Base-by-base conservation (phyloP, 371 early-diverging fungal genomes). In the Haplosporangium sp. region DNA sequence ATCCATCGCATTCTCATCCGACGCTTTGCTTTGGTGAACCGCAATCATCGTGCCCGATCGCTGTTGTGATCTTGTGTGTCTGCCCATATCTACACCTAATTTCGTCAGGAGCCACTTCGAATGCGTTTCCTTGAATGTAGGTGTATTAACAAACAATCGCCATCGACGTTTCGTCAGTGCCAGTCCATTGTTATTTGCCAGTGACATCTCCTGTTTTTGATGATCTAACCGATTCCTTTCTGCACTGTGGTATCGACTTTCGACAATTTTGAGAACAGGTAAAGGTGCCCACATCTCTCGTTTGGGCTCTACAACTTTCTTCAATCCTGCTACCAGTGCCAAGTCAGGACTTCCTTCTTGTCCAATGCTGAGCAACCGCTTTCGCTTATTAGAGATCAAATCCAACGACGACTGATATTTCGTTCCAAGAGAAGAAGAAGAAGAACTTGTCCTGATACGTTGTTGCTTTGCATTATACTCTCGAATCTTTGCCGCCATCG, bases 51-150 rank as follows among this genome's bases (percentile, higher is more conserved):
- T 56, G 50, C 78, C 78, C 5, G 74, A 72, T 47, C 74, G 66
- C 38, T 78, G 78, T 9, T 70, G 67, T 17, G 58, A 17, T 45
- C 62, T 67, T 34, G 67, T 73, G 1, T 65, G 47, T 15, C 81
- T 56, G 7, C 72, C 59, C 59, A 81, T 74, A 35, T 74, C 72
- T 3, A 71, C 42, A 4, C 75, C 81, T 1, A 81, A 44, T 60
- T 81, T 81, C 15, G 71, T 67, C 52, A 79, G 48, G 8, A 79
- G 57, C 79, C 79, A 79, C 45, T 71, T 73, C 4, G 79, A 68
- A 2, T 50, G 63, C 27, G 20, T 71, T 4, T 71, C 71, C 53
- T 71, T 71, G 62, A 81, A 68, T n/a, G 5, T 61, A 0, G 75
- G 75, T 5, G 66, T 58, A 37, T 68, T 56, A 17, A 81, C 71